phyloP scores from a whole-genome alignment of 108 stramenopile species.

The Skeletonema menzelii region DNA sequence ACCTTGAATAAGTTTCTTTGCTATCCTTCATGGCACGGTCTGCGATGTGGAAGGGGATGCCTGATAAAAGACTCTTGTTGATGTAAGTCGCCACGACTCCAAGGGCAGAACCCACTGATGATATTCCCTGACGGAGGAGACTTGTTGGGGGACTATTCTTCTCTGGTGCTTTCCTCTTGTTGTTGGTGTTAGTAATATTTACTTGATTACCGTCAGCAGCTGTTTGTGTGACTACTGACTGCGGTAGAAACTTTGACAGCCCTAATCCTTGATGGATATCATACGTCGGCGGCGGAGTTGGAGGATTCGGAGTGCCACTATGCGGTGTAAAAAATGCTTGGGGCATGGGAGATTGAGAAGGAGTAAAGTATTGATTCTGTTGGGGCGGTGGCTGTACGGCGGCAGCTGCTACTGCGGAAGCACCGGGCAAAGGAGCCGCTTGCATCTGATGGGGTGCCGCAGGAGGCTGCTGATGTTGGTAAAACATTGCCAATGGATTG shows the following conservation, averaged over 20 bases:
- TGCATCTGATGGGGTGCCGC: not conserved
- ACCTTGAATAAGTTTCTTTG: slow-evolving; percentile 42
- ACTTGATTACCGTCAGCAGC: not conserved
- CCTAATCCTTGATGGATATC: slow-evolving; percentile 10
- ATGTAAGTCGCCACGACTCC: slow-evolving; percentile 42
- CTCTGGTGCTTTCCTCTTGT: slow-evolving; percentile 6
- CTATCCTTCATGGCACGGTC: slow-evolving; percentile 49
- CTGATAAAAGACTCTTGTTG: slow-evolving; percentile 36
- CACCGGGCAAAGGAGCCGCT: not conserved
- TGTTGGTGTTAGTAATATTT: not conserved
- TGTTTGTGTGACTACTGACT: not conserved
- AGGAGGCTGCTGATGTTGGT: slow-evolving; percentile 1
- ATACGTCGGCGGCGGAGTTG: slow-evolving; percentile 17
- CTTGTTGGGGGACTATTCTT: not conserved
- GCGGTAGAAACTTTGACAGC: slow-evolving; percentile 1
- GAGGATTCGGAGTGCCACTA: slow-evolving; percentile 16
- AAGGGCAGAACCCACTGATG: slow-evolving; percentile 37
- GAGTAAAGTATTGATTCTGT: slow-evolving; percentile 1
- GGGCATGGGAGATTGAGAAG: slow-evolving; percentile 11
- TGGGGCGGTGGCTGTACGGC: not conserved
- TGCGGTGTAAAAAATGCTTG: slow-evolving; percentile 33
- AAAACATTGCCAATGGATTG: slow-evolving; percentile 19
- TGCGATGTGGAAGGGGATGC: slow-evolving; percentile 50
- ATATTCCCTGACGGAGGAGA: slow-evolving; percentile 36
- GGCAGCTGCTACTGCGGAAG: not conserved